phyloP scores from a whole-genome alignment of 176 grass and related monocot genomes.

The Oryza punctata region DNA sequence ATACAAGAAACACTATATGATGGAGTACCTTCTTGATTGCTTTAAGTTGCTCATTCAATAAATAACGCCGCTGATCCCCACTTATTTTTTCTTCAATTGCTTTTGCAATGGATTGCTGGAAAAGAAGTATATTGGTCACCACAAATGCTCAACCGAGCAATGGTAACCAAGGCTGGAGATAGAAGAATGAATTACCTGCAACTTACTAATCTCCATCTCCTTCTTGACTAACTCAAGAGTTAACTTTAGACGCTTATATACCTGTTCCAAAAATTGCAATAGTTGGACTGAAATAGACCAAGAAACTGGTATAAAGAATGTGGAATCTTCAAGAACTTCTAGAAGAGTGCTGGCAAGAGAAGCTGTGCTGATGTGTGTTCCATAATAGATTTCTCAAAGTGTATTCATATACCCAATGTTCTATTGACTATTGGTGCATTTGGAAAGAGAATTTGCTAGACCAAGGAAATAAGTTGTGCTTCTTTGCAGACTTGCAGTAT shows the following conservation, averaged over 20 bases:
- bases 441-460: not conserved
- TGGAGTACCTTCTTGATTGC: constrained; percentile 92
- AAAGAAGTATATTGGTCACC: constrained; percentile 32
- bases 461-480: constrained; percentile 15
- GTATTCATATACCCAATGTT: not conserved
- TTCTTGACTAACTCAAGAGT: constrained; percentile 97
- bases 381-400: constrained; percentile 7
- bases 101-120: constrained; percentile 98
- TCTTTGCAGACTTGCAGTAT: not conserved
- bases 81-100: constrained; percentile 99
- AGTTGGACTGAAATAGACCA: constrained; percentile 31
- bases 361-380: not conserved
- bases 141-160: constrained; percentile 27
- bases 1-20: constrained; percentile 13
- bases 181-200: constrained; percentile 69
- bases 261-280: constrained; percentile 62
- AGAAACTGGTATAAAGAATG: constrained; percentile 18
- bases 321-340: constrained; percentile 7
- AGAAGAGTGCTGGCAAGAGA: not conserved
- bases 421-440: not conserved
- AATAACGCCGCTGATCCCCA: constrained; percentile 95
- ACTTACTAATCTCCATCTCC: constrained; percentile 98
- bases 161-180: constrained; percentile 3
- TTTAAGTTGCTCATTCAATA: constrained; percentile 98
- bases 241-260: constrained; percentile 89